Percentiles rank a stretch among this genome's conserved stretches.
These are phyloP conservation scores for Leavenworthia alabamica DNA, from an alignment of 345 rosid species.

Conservation along the genomic window DNA sequence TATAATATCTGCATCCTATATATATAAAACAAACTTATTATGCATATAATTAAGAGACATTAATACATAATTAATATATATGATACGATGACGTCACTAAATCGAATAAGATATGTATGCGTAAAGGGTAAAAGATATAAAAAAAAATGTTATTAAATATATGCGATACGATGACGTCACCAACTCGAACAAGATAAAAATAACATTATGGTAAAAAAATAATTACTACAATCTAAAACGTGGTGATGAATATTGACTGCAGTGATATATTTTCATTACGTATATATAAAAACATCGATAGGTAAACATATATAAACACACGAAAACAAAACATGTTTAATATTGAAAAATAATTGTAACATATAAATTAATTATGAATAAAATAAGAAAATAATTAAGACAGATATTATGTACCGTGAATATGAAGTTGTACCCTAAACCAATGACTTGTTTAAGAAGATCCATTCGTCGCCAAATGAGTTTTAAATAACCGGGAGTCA, in stretches of 20 bases:
- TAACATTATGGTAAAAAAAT: not conserved
- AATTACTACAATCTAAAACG: not conserved
- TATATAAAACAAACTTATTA: not conserved
- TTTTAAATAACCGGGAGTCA: conserved; percentile 47
- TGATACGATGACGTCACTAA: not conserved
- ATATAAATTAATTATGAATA: not conserved
- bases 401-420: conserved; percentile 48
- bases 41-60: not conserved
- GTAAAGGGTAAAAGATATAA: too few relatives aligned
- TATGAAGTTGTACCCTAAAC: conserved; percentile 57
- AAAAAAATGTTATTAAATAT: too few relatives aligned
- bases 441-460: conserved; percentile 40
- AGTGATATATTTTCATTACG: too few relatives aligned
- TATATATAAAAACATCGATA: too few relatives aligned
- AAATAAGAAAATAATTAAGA: not conserved
- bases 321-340: too few relatives aligned
- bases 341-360: too few relatives aligned
- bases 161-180: too few relatives aligned
- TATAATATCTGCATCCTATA: conserved; percentile 70
- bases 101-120: not conserved
- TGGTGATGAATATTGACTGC: too few relatives aligned
- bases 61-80: not conserved
- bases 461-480: conserved; percentile 72
- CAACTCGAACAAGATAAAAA: too few relatives aligned
- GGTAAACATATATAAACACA: not conserved